phyloP scores from a whole-genome alignment of 257 asterid genomes.

The Solanum paucissectum region DNA sequence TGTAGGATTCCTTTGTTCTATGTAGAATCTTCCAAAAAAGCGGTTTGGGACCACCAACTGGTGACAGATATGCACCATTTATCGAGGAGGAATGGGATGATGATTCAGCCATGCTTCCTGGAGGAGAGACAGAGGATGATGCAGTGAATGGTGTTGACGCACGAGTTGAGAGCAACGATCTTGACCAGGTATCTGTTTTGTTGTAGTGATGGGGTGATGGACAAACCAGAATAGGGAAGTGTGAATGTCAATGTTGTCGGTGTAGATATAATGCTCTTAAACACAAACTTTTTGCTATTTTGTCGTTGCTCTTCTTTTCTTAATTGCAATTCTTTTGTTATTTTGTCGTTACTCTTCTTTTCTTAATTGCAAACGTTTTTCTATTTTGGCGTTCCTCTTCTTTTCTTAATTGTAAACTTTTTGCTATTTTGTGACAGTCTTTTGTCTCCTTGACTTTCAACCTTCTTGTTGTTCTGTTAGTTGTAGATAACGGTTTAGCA shows the following conservation, averaged over 20 bases:
- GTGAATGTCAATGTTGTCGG: background rate
- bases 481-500: background rate
- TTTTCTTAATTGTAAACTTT: background rate
- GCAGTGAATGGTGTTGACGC: slow-evolving; percentile 47
- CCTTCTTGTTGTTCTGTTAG: background rate
- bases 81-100: slow-evolving; percentile 98
- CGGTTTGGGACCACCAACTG: slow-evolving; percentile 89
- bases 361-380: background rate
- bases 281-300: background rate
- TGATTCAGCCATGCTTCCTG: slow-evolving; percentile 37
- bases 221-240: background rate
- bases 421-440: background rate
- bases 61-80: slow-evolving; percentile 92
- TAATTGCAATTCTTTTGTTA: background rate
- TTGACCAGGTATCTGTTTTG: slow-evolving; percentile 37
- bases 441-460: background rate
- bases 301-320: background rate
- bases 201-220: background rate
- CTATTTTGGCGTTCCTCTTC: background rate
- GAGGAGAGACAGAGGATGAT: slow-evolving; percentile 50
- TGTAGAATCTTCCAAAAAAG: slow-evolving; percentile 96
- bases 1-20: slow-evolving; percentile 86
- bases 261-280: background rate
- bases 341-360: background rate
- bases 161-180: slow-evolving; percentile 28